Evolutionary conservation across 352 stramenopile species (phyloP).

Genomic region (Pythium insidiosum): DNA sequence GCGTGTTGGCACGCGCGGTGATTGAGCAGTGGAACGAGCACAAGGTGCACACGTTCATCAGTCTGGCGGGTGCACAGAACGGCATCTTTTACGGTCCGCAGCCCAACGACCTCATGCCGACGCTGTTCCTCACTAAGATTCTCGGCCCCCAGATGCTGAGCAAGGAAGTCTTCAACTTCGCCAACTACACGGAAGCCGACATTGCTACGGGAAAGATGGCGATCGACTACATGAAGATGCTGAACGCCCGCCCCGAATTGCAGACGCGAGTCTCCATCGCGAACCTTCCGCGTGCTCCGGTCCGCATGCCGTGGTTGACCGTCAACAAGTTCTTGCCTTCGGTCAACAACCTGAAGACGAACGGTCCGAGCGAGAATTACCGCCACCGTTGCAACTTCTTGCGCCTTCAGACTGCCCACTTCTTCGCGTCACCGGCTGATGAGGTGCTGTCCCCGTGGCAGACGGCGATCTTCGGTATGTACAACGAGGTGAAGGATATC

Average conservation of each 20-base stretch:
- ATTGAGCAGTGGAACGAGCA: slow-evolving; percentile 47
- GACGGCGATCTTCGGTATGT: slow-evolving; percentile 19
- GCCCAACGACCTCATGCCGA: slow-evolving; percentile 11
- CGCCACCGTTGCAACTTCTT: slow-evolving; percentile 25
- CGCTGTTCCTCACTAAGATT: slow-evolving; percentile 16
- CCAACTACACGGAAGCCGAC: slow-evolving; percentile 15
- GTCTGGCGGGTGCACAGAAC: slow-evolving; percentile 31
- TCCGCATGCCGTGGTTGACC: slow-evolving; percentile 6
- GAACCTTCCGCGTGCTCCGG: slow-evolving; percentile 28
- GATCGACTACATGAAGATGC: slow-evolving; percentile 18
- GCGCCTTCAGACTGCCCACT: slow-evolving; percentile 16
- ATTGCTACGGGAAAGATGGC: slow-evolving; percentile 24
- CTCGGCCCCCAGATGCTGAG: slow-evolving; percentile 13
- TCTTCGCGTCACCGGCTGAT: slow-evolving; percentile 27
- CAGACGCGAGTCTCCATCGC: slow-evolving; percentile 23
- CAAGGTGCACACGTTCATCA: slow-evolving; percentile 26
- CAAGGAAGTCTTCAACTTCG: slow-evolving; percentile 20
- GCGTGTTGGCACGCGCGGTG: slow-evolving; percentile 23
- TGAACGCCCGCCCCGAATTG: slow-evolving; percentile 17
- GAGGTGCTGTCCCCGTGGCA: slow-evolving; percentile 30
- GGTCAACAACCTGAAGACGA: slow-evolving; percentile 25
- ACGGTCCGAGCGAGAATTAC: slow-evolving; percentile 1
- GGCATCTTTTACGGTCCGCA: slow-evolving; percentile 39
- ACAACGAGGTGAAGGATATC: slow-evolving; percentile 18
- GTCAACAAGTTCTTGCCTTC: slow-evolving; percentile 25